A percentile compares a stretch with the other conserved stretches of the same genome.
Conservation (phyloP, 2,329 filamentous ascomycete genomes). For the Verticillium isaacii region DNA sequence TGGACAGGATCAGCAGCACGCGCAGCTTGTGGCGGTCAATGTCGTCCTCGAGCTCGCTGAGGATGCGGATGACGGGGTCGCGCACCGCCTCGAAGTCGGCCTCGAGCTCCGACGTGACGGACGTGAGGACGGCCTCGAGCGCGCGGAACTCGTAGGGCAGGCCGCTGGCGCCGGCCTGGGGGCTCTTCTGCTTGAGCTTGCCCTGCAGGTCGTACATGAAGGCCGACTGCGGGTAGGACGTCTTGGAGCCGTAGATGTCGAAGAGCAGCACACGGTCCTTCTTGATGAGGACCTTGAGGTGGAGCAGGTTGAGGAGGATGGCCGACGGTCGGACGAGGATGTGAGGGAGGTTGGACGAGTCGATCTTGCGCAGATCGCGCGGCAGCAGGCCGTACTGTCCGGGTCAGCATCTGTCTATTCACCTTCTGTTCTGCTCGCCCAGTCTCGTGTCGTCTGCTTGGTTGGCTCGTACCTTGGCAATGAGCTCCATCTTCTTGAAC, state of each 20-base stretch:
- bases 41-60: constrained; percentile 90
- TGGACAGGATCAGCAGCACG: constrained; percentile 86
- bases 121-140: constrained; percentile 90
- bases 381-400: constrained; percentile 81
- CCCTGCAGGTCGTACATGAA: constrained; percentile 98
- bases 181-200: constrained; percentile 77
- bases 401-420: neutral
- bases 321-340: constrained; percentile 90
- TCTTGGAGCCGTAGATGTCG: constrained; percentile 90
- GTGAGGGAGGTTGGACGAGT: constrained; percentile 90
- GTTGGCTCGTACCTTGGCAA: constrained; percentile 67
- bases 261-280: constrained; percentile 91
- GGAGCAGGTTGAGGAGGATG: constrained; percentile 93
- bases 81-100: constrained; percentile 92
- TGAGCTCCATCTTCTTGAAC: constrained; percentile 96
- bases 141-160: constrained; percentile 95
- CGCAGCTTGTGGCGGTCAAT: constrained; percentile 93
- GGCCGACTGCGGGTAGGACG: constrained; percentile 90
- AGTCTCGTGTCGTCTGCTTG: neutral
- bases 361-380: constrained; percentile 94
- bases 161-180: constrained; percentile 45
- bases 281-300: constrained; percentile 93
- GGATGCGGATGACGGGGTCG: constrained; percentile 77
- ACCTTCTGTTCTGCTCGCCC: too few species aligned
- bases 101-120: constrained; percentile 86